phyloP scores from a whole-genome alignment of 1,284 basidiomycete species.

The Xerocomus cyaneibrunnescens region DNA sequence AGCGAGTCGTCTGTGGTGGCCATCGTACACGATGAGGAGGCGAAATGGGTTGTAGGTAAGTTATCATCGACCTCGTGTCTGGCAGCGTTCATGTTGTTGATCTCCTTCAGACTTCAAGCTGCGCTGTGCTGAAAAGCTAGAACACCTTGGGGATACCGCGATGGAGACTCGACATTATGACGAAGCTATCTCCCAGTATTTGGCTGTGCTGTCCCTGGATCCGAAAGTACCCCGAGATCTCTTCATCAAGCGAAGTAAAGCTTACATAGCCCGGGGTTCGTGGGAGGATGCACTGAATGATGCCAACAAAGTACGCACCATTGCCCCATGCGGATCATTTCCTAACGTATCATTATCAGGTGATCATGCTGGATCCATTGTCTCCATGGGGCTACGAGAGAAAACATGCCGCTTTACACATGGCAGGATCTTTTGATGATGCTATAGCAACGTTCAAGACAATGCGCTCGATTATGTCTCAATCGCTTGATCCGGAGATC shows the following conservation, averaged over 20 bases:
- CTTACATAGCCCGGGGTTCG: neutral
- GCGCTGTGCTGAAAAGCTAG: neutral
- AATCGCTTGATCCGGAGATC: conserved; percentile 2
- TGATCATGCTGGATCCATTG: too few relatives aligned
- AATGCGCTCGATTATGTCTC: conserved; percentile 2
- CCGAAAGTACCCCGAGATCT: neutral
- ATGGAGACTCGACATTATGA: neutral
- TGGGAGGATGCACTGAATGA: conserved; percentile 9
- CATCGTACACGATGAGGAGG: neutral
- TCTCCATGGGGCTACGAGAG: too few relatives aligned
- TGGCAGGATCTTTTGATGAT: neutral
- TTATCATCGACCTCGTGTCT: neutral
- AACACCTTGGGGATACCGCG: neutral
- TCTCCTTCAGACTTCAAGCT: neutral
- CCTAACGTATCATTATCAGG: neutral
- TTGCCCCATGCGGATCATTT: neutral
- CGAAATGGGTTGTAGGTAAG: neutral
- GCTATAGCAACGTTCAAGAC: conserved; percentile 3
- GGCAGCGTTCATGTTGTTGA: too few relatives aligned
- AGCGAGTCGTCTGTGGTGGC: neutral
- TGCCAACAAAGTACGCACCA: conserved; percentile 1
- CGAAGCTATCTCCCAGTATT: conserved; percentile 1
- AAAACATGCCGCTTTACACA: too few relatives aligned
- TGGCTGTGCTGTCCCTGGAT: neutral
- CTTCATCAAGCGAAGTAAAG: conserved; percentile 9